A percentile compares a stretch with the other conserved stretches of the same genome.
Evolutionary conservation across 148 eudicot species (phyloP).

Genomic region (Linanthus parryae): DNA sequence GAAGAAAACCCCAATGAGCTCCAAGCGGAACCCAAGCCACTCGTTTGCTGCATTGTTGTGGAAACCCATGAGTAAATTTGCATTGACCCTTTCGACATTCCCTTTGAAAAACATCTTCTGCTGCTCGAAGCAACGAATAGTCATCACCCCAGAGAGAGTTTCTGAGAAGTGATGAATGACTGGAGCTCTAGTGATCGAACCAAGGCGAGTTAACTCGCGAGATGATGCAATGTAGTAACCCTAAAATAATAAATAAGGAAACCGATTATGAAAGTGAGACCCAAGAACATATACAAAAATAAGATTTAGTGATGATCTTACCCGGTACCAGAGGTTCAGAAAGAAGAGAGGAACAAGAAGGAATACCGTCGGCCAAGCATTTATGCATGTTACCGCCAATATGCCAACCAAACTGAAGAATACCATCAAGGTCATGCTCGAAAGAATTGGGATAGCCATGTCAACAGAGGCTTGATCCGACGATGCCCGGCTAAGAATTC

Average conservation of each 20-base stretch:
- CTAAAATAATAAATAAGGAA: conserved; percentile 18
- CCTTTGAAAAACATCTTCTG: conserved; percentile 27
- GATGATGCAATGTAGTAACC: conserved; percentile 36
- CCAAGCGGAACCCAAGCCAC: conserved; percentile 50
- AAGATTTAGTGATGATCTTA: too few relatives aligned
- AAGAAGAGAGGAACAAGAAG: conserved; percentile 30
- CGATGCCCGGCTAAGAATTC: conserved; percentile 47
- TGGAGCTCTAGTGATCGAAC: conserved; percentile 39
- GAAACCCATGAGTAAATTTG: conserved; percentile 36
- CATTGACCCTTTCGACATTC: conserved; percentile 28
- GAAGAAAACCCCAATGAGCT: conserved; percentile 29
- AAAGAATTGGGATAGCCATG: conserved; percentile 11
- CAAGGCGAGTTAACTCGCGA: conserved; percentile 39
- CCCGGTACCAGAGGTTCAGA: conserved; percentile 45
- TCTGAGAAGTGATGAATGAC: conserved; percentile 48
- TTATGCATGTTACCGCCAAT: conserved; percentile 34
- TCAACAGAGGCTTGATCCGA: conserved; percentile 1
- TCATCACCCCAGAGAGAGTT: conserved; percentile 40
- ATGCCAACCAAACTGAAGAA: conserved; percentile 24
- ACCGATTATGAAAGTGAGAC: neutral
- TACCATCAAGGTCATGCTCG: conserved; percentile 1
- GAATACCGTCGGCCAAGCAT: conserved; percentile 55
- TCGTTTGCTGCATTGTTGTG: conserved; percentile 38
- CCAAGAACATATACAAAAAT: too few relatives aligned
- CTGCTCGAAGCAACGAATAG: conserved; percentile 38